Conservation (phyloP, 306 rosid genomes). For the Cicer cuneatum region DNA sequence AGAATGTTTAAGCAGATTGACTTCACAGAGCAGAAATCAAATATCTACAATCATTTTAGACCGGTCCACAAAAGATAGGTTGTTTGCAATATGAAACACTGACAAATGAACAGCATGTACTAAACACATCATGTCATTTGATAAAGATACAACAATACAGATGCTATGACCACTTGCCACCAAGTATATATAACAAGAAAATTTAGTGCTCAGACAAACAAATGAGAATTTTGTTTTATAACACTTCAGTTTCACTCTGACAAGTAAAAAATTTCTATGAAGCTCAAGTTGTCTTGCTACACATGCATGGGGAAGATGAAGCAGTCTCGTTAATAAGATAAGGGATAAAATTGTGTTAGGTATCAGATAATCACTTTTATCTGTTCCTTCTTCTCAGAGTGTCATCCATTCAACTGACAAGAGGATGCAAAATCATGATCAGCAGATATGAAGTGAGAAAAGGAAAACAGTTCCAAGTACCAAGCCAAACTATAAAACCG, state of each 20-base stretch:
- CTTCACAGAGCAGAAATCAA: constrained; percentile 33
- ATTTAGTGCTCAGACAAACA: constrained; percentile 7
- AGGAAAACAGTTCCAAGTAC: constrained; percentile 13
- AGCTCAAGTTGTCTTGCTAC: constrained; percentile 25
- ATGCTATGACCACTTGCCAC: constrained; percentile 23
- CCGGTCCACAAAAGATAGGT: background rate
- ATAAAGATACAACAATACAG: background rate
- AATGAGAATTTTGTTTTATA: constrained; percentile 21
- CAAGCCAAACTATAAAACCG: constrained; percentile 8
- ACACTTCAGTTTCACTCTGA: background rate
- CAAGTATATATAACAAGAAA: constrained; percentile 19
- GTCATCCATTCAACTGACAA: constrained; percentile 20
- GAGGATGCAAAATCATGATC: constrained; percentile 13
- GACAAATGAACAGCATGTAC: background rate
- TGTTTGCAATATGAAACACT: background rate
- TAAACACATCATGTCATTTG: background rate
- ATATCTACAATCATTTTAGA: constrained; percentile 20
- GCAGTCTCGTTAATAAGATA: constrained; percentile 23
- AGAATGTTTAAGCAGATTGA: constrained; percentile 8
- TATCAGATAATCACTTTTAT: constrained; percentile 24
- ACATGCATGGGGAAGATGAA: constrained; percentile 21
- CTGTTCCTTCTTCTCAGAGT: constrained; percentile 13
- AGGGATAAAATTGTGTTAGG: background rate
- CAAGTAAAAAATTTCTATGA: background rate
- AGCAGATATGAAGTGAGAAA: constrained; percentile 27